Percentiles rank a stretch among this genome's conserved stretches.
phyloP scores from a whole-genome alignment of 192 early-diverging fungal species.

The Pilaira anomala region DNA sequence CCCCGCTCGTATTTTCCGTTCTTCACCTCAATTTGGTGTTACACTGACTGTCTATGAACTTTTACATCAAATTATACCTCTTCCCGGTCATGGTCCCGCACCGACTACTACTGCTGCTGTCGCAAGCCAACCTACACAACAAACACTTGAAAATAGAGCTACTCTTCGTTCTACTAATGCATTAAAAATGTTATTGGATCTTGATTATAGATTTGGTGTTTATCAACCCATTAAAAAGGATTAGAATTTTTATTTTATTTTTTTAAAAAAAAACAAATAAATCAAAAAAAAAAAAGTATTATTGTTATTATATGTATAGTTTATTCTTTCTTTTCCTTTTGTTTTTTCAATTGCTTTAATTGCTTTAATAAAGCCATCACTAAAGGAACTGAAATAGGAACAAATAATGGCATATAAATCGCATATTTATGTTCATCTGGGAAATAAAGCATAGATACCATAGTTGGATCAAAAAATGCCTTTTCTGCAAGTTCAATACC shows the following conservation, averaged over 20 bases:
- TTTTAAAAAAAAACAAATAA: constrained; percentile 55
- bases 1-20: constrained; percentile 84
- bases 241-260: constrained; percentile 10
- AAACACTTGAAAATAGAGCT: constrained; percentile 25
- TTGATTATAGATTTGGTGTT: constrained; percentile 44
- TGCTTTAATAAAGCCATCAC: constrained; percentile 54
- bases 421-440: constrained; percentile 98
- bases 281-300: constrained; percentile 75
- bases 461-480: constrained; percentile 97
- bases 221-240: constrained; percentile 18
- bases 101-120: constrained; percentile 13
- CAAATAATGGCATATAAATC: constrained; percentile 94
- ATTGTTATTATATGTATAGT: constrained; percentile 97
- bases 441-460: constrained; percentile 98
- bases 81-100: constrained; percentile 34
- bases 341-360: constrained; percentile 36
- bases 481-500: constrained; percentile 73
- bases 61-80: constrained; percentile 66
- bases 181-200: constrained; percentile 52
- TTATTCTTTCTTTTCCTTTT: constrained; percentile 8
- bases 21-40: constrained; percentile 97
- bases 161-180: constrained; percentile 51
- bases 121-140: constrained; percentile 1
- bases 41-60: constrained; percentile 92
- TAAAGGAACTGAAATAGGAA: constrained; percentile 79